Conservation (phyloP, 306 rosid species). For the Gastrolobium villosum region DNA sequence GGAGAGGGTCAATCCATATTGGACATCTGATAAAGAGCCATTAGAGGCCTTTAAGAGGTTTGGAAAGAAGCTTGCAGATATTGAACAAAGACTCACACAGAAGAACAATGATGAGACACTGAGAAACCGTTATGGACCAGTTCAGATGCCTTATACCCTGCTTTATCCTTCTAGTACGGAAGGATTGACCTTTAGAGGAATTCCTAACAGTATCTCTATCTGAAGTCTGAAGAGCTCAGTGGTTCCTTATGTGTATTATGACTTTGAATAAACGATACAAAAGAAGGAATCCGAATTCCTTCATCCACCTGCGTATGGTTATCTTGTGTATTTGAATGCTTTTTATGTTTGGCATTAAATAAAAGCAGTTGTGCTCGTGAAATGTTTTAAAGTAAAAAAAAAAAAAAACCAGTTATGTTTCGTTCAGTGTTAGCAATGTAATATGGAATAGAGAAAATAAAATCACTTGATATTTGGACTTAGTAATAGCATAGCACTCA, state of each 20-base stretch:
- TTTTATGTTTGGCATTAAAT: conserved; percentile 28
- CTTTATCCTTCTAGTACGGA: conserved; percentile 64
- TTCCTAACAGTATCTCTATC: conserved; percentile 75
- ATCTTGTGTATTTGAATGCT: conserved; percentile 24
- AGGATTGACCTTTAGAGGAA: conserved; percentile 75
- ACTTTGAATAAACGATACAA: conserved; percentile 37
- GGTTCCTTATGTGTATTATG: conserved; percentile 9
- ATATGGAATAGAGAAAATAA: background rate
- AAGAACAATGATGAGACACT: conserved; percentile 35
- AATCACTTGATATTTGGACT: background rate
- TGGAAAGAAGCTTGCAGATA: conserved; percentile 39
- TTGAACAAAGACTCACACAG: conserved; percentile 17
- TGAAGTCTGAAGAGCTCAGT: background rate
- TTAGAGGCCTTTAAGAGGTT: conserved; percentile 48
- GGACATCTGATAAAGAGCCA: conserved; percentile 44
- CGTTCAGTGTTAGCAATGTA: background rate
- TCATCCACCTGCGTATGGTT: background rate
- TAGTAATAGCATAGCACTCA: background rate
- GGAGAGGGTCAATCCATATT: conserved; percentile 36
- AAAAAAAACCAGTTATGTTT: conserved; percentile 6
- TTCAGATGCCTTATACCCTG: conserved; percentile 70
- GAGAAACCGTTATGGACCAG: conserved; percentile 50
- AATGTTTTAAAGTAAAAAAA: conserved; percentile 20
- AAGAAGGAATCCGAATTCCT: conserved; percentile 20
- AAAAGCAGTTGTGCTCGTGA: conserved; percentile 33